These are phyloP conservation scores for Haematococcus lacustris DNA, from an alignment of 139 green algal species.

Conservation along the genomic window DNA sequence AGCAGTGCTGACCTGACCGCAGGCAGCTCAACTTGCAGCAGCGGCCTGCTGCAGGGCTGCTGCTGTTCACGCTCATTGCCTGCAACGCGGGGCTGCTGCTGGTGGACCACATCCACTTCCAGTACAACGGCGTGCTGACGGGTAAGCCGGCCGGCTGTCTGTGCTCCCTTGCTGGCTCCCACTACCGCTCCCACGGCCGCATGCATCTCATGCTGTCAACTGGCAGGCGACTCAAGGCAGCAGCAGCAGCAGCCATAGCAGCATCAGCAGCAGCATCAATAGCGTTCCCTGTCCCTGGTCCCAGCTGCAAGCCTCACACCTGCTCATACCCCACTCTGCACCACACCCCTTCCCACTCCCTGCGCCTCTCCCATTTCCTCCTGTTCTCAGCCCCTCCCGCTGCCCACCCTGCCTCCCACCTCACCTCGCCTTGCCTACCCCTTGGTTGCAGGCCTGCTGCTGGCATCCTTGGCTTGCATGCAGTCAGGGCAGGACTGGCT, in stretches of 20 bases:
- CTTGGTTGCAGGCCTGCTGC: slow-evolving; percentile 52
- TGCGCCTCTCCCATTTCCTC: not conserved
- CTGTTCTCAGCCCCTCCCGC: not conserved
- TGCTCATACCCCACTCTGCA: not conserved
- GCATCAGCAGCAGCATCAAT: no score
- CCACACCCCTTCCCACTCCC: not conserved
- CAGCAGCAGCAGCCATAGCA: not conserved
- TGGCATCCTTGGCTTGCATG: slow-evolving; percentile 52
- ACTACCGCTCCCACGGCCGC: not conserved
- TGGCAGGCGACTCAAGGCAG: not conserved
- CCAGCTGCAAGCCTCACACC: not conserved
- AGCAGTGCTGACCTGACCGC: no score
- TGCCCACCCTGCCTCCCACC: no score
- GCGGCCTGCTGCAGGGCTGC: no score
- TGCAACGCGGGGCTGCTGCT: slow-evolving; percentile 75
- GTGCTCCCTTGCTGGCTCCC: not conserved
- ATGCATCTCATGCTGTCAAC: not conserved
- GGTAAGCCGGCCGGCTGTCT: slow-evolving; percentile 33
- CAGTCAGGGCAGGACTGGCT: slow-evolving; percentile 24
- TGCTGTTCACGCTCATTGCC: slow-evolving; percentile 41
- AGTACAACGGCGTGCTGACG: slow-evolving; percentile 95
- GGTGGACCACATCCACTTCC: slow-evolving; percentile 97
- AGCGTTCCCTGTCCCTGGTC: no score
- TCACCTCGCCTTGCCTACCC: not conserved
- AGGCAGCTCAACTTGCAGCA: no score